phyloP scores from a whole-genome alignment of 1,284 basidiomycete species.

The Dichomitus squalens region DNA sequence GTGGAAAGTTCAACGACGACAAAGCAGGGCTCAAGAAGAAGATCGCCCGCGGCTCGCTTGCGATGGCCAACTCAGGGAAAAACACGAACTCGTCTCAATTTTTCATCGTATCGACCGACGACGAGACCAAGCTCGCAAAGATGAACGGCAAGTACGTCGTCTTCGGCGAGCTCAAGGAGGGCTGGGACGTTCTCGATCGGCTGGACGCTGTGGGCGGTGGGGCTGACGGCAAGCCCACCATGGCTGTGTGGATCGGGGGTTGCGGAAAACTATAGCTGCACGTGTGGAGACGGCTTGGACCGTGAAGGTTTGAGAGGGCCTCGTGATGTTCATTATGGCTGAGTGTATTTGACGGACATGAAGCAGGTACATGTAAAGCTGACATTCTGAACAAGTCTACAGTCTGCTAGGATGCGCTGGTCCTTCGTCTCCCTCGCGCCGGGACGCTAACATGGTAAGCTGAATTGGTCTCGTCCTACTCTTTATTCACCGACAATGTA shows the following conservation, averaged over 20 bases:
- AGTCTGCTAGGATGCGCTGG: no score
- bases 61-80: constrained; percentile 52
- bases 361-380: no score
- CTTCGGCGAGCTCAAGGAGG: constrained; percentile 43
- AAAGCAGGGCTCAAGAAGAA: constrained; percentile 46
- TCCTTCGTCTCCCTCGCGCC: no score
- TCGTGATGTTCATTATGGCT: no score
- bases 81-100: constrained; percentile 52
- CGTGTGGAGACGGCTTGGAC: no score
- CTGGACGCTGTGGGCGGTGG: constrained; percentile 38
- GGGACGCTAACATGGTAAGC: no score
- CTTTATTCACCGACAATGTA: no score
- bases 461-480: no score
- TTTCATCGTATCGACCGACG: constrained; percentile 48
- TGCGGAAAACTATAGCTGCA: constrained; percentile 43
- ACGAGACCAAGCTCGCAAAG: constrained; percentile 43
- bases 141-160: constrained; percentile 50
- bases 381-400: no score
- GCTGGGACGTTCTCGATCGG: constrained; percentile 39
- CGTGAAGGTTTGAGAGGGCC: neutral
- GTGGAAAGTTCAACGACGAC: constrained; percentile 52
- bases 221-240: constrained; percentile 39
- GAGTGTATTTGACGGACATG: neutral
- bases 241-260: constrained; percentile 47
- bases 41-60: constrained; percentile 44